Base-by-base conservation (phyloP, 73 alveolate genomes). In the Symbiodinium pilosum region DNA sequence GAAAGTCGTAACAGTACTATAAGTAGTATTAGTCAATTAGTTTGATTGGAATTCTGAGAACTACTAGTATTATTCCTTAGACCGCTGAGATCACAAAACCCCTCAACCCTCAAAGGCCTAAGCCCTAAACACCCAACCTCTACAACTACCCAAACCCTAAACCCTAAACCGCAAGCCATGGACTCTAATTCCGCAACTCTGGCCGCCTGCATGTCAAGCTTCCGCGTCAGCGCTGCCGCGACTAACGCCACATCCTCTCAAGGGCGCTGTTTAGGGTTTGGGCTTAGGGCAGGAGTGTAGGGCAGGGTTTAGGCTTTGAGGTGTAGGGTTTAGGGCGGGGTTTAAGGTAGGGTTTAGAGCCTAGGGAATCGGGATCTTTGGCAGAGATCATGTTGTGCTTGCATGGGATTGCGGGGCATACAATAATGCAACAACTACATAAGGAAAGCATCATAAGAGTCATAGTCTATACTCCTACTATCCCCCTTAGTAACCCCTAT, bases 201-300 rank as follows among this genome's bases (percentile, higher is more conserved):
- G 21, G 28, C 32, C 12, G 86, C 95, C 95, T 88, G 47, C n/a
- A 86, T 41, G 71, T 88, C 95, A 24, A 88, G 75, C 87, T 88
- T 88, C 68, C 95, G 68, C 34, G 95, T 88, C 40, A 88, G 86
- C 21, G 95, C 95, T 5, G 95, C 73, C 9, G 95, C 86, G 36
- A 88, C 95, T 28, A 88, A 30, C 1, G 87, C 95, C 34, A 88
- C 95, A 44, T 88, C 95, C 95, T 88, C 85, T 36, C 6, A 32
- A 36, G 77, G 77, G 30, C 40, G 34, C 6, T 0, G 7, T 64
- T 1, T 36, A 32, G 7, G 28, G 28, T 36, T 8, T 24, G 1
- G 5, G 77, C 64, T 16, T 16, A 11, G 64, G n/a, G n/a, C n/a
- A n/a, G n/a, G n/a, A n/a, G n/a, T n/a, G n/a, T n/a, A n/a, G n/a